A percentile compares a stretch with the other conserved stretches of the same genome.
Evolutionary conservation across 2,329 filamentous ascomycete genomes (phyloP).

Genomic region (Sordariomycetes sp.): DNA sequence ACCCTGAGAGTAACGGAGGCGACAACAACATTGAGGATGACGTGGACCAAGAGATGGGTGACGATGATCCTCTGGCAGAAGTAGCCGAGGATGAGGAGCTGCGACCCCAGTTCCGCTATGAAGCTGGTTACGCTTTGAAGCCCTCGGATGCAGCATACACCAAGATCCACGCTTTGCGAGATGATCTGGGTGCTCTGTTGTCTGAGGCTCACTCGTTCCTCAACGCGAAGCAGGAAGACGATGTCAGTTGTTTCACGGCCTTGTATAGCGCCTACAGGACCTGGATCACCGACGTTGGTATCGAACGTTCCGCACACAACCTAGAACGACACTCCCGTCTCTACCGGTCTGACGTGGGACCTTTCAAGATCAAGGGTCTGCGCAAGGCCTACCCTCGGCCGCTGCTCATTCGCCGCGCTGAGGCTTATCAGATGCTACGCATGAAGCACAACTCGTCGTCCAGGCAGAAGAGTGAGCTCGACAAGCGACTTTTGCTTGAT

Average conservation of each 20-base stretch:
- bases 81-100: conserved; percentile 73
- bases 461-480: conserved; percentile 79
- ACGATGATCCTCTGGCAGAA: conserved; percentile 49
- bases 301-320: conserved; percentile 89
- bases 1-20: too few species aligned
- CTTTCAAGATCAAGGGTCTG: conserved; percentile 90
- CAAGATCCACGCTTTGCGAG: conserved; percentile 71
- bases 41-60: conserved; percentile 23
- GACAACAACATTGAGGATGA: conserved; percentile 31
- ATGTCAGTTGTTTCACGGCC: conserved; percentile 89
- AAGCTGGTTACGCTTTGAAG: conserved; percentile 74
- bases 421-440: conserved; percentile 91
- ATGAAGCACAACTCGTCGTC: conserved; percentile 87
- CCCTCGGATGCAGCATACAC: conserved; percentile 49
- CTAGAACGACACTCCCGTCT: conserved; percentile 79
- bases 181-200: conserved; percentile 69
- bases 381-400: conserved; percentile 89
- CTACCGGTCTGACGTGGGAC: conserved; percentile 76
- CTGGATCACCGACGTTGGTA: conserved; percentile 97
- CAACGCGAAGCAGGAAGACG: conserved; percentile 78
- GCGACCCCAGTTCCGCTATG: conserved; percentile 79
- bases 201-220: conserved; percentile 82
- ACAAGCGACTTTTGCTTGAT: conserved; percentile 76
- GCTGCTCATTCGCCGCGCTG: conserved; percentile 83
- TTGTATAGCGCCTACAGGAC: conserved; percentile 87